Evolutionary conservation across 2,329 filamentous ascomycete genomes (phyloP).

Genomic region (Arthrobotrys megalospora): DNA sequence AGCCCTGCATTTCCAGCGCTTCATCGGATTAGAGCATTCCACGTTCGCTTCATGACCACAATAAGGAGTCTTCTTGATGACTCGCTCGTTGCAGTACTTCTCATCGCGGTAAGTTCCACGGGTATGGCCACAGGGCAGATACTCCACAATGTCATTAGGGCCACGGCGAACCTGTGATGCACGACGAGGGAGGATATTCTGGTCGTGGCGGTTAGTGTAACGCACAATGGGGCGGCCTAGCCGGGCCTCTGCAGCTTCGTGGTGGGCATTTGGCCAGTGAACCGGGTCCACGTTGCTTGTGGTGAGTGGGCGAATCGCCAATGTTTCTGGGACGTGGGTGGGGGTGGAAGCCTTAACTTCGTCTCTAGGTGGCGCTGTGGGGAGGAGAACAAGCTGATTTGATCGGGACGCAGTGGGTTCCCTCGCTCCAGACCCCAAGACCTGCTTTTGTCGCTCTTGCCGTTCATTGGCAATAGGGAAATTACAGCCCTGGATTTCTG

Average conservation of each 20-base stretch:
- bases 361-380: no score
- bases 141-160: not conserved
- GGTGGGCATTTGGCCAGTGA: not conserved
- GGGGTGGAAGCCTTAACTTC: not conserved
- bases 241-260: not conserved
- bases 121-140: constrained; percentile 38
- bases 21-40: constrained; percentile 40
- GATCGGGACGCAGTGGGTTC: no score
- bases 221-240: not conserved
- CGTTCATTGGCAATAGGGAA: no score
- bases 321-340: not conserved
- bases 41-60: constrained; percentile 42
- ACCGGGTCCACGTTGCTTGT: not conserved
- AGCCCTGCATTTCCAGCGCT: constrained; percentile 29
- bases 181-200: constrained; percentile 12
- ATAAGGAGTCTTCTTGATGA: constrained; percentile 33
- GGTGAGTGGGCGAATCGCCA: not conserved
- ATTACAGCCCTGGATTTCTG: no score
- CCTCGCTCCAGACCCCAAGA: no score
- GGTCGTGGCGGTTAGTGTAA: constrained; percentile 9
- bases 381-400: no score
- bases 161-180: constrained; percentile 1
- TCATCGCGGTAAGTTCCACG: constrained; percentile 25
- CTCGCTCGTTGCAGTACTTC: constrained; percentile 35
- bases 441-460: no score